These are phyloP conservation scores for Stellera chamaejasme DNA, from an alignment of 345 rosid genomes.

Conservation along the genomic window DNA sequence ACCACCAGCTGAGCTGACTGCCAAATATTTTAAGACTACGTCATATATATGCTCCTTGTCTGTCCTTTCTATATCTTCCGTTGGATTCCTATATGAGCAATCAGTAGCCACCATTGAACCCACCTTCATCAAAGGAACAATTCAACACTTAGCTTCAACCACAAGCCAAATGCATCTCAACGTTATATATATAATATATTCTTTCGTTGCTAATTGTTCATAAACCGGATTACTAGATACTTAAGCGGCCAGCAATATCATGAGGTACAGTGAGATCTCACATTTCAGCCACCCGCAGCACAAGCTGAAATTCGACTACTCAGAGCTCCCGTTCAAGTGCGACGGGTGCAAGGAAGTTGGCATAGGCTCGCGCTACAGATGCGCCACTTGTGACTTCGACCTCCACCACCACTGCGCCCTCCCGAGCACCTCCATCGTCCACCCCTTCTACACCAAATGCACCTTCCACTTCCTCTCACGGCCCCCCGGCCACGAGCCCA, in stretches of 20 bases:
- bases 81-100: slow-evolving; percentile 18
- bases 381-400: slow-evolving; percentile 56
- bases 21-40: too few species aligned
- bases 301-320: slow-evolving; percentile 43
- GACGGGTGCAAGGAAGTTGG: slow-evolving; percentile 89
- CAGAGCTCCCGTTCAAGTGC: slow-evolving; percentile 70
- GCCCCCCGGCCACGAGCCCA: slow-evolving; percentile 47
- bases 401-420: slow-evolving; percentile 71
- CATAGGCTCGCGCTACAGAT: slow-evolving; percentile 67
- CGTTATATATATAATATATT: too few species aligned
- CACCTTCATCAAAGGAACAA: slow-evolving; percentile 28
- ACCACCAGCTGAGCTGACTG: too few species aligned
- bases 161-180: slow-evolving; percentile 18
- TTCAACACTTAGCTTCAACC: slow-evolving; percentile 30
- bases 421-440: slow-evolving; percentile 32
- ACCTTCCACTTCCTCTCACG: slow-evolving; percentile 50
- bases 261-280: slow-evolving; percentile 57
- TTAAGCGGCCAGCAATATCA: too few species aligned
- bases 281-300: slow-evolving; percentile 76
- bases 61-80: slow-evolving; percentile 6
- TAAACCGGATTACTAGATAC: too few species aligned
- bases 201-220: too few species aligned
- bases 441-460: slow-evolving; percentile 81
- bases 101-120: slow-evolving; percentile 26
- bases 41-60: slow-evolving; percentile 30